Base-by-base conservation (phyloP, 768 basidiomycete genomes). In the Auriscalpium vulgare region DNA sequence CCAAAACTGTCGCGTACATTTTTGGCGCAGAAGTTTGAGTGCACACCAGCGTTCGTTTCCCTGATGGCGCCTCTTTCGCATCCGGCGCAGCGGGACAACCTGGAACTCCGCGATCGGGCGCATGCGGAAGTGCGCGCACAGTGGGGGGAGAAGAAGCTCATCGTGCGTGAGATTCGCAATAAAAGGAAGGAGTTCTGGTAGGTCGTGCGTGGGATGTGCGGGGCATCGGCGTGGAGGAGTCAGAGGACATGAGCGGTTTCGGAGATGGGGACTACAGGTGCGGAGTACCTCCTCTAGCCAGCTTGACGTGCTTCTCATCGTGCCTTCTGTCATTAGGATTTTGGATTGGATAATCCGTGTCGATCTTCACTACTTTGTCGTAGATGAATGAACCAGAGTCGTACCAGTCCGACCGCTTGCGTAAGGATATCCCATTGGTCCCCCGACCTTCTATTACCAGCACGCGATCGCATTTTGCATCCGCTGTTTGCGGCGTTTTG, bases 131-230 rank as follows among this genome's bases (percentile, higher is more conserved):
- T 71, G 35, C 74, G 81, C 59, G 78, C 72, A 29, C 72, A 74
- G 58, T 91, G 91, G 90, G 84, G 87, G 21, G 85, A 90, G 70
- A 78, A 78, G 65, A 84, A 84, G 69, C 62, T 75, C 45, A 72
- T 84, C 54, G 74, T 79, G 5, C 76, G 74, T 67, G 84, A 84
- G n/a, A 81, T 91, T 50, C 71, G 77, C 62, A 75, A 74, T 65
- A 88, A 84, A 69, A 77, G 88, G 60, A 80, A 79, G 61, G 78
- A 82, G 66, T 77, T 85, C 65, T 92, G 90, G 90, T 92, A 76
- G 64, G 45, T n/a, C 40, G 17, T 38, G 29, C 21, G n/a, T 57
- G 35, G 47, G 57, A 47, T 29, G 29, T 14, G 53, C 29, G 29
- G 29, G 29, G 29, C 29, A 29, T 29, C 29, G 29, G 29, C 29